phyloP scores from a whole-genome alignment of 164 flowering plant genomes.

The Magnolia changhungtana region DNA sequence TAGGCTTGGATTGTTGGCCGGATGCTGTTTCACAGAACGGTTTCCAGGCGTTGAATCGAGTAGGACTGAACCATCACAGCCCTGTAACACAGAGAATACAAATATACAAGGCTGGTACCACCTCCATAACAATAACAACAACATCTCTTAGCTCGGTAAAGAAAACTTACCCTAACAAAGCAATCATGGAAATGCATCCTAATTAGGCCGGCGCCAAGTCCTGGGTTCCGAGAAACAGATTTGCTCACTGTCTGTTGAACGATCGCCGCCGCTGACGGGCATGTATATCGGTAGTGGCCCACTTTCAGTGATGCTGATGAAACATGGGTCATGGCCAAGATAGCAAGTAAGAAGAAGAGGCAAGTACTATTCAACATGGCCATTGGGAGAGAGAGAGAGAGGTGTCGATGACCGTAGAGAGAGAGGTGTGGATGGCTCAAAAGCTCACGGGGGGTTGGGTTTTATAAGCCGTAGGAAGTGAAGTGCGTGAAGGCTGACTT shows the following conservation, averaged over 20 bases:
- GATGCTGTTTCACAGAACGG: conserved; percentile 35
- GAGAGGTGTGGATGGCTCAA: background rate
- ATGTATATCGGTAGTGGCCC: conserved; percentile 15
- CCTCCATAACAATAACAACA: background rate
- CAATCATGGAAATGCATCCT: conserved; percentile 74
- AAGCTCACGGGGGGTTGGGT: background rate
- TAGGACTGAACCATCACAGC: conserved; percentile 57
- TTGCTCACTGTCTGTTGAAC: conserved; percentile 33
- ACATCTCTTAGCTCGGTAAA: background rate
- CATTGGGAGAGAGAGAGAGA: conserved; percentile 1
- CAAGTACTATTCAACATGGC: background rate
- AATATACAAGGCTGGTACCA: background rate
- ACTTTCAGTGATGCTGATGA: conserved; percentile 11
- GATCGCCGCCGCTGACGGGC: conserved; percentile 24
- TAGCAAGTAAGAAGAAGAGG: background rate
- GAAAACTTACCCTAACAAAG: conserved; percentile 47
- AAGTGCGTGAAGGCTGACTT: background rate
- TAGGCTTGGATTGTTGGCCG: conserved; percentile 40
- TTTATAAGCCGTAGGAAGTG: conserved; percentile 1
- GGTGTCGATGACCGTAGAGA: no score
- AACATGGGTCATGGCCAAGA: background rate
- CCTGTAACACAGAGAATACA: conserved; percentile 26
- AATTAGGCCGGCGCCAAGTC: conserved; percentile 56
- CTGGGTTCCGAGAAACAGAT: conserved; percentile 40
- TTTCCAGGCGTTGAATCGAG: conserved; percentile 40